A percentile compares a stretch with the other conserved stretches of the same genome.
Conservation (phyloP, 805 yeast species). For the Saturnispora kantuleensis region DNA sequence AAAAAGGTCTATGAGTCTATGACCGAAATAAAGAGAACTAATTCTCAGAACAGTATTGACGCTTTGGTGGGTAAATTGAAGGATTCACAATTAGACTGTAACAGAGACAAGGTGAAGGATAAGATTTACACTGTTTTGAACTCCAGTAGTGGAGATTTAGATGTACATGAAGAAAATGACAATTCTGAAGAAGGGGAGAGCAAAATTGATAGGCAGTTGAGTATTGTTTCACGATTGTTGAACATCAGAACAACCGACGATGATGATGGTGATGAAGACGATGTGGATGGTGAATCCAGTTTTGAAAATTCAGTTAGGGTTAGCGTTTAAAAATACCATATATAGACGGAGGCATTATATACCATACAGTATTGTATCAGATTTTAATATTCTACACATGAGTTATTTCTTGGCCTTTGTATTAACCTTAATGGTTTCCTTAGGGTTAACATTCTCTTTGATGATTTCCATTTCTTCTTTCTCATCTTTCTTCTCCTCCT, state of each 20-base stretch:
- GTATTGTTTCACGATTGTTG: conserved; percentile 1
- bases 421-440: background rate
- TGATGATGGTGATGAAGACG: background rate
- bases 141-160: background rate
- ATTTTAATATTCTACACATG: background rate
- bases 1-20: conserved; percentile 41
- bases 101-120: background rate
- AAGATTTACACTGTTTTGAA: background rate
- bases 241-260: background rate
- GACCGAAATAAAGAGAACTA: conserved; percentile 2
- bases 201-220: conserved; percentile 4
- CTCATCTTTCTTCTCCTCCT: background rate
- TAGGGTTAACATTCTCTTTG: background rate
- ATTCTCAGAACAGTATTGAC: conserved; percentile 6
- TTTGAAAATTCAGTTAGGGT: background rate
- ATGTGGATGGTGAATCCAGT: background rate
- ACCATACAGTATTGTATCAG: background rate
- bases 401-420: background rate
- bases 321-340: too few species aligned
- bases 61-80: conserved; percentile 20
- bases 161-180: conserved; percentile 1
- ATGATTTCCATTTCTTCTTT: background rate
- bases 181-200: conserved; percentile 8
- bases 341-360: too few species aligned
- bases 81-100: conserved; percentile 10